Base-by-base conservation (phyloP, 2,329 filamentous ascomycete species). In the Diaporthe batatas region DNA sequence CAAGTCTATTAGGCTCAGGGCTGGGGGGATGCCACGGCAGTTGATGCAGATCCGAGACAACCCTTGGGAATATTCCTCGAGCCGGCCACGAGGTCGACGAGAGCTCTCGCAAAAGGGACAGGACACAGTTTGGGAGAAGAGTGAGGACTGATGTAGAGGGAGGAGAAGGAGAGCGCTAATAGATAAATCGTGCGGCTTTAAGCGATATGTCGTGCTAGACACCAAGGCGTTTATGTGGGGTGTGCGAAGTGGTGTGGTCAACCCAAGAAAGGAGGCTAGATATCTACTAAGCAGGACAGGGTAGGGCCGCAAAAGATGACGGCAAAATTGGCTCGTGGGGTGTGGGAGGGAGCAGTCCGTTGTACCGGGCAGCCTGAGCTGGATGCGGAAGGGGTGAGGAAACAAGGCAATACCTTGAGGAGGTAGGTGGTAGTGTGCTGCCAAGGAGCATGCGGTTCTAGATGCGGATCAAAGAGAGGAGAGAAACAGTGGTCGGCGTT, bases 371-470 rank as follows among this genome's bases (percentile, higher is more conserved):
- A 70, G 47, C 53, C 58, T 58, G 57, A 25, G 59, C 57, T 58
- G 53, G 32, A 70, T 54, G 70, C 32, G 47, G 36, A 21, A 47
- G 23, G 47, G 36, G 42, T 47, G 51, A 70, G 54, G 23, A 8
- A 53, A 53, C 70, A 32, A 70, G 49, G 44, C 32, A 70, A 44
- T 73, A 64, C 73, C 73, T 74, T 39, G 72, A 64, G 72, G 64
- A 55, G 70, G 73, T 73, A 73, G 73, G 71, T 74, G 71, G 73
- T 73, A 73, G 65, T 70, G 71, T 57, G 44, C 44, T 42, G 68
- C 53, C 29, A 62, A 59, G 55, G 55, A 53, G 44, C 57, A 47
- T 71, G 49, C 47, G 67, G 59, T 53, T 29, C 67, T 62, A 49
- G 71, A 73, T 68, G 39, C 39, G 53, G 58, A 74, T 64, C 23